A percentile compares a stretch with the other conserved stretches of the same genome.
Conservation (phyloP, 2,329 filamentous ascomycete genomes). For the Aspergillus sp. region DNA sequence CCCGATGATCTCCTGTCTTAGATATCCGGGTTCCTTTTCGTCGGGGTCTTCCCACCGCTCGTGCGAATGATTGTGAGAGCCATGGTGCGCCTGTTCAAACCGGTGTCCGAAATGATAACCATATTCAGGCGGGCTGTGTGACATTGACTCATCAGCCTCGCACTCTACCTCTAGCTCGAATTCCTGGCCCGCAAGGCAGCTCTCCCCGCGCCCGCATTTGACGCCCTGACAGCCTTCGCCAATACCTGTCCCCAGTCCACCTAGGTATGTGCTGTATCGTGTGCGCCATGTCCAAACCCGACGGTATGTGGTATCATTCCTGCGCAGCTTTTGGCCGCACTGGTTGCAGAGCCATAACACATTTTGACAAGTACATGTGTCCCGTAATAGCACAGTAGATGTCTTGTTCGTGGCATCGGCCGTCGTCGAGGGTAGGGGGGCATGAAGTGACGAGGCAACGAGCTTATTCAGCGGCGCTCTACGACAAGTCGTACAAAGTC, state of each 20-base stretch:
- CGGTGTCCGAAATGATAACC: conserved; percentile 22
- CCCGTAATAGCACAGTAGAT: conserved; percentile 49
- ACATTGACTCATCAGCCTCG: conserved; percentile 65
- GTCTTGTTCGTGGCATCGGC: conserved; percentile 44
- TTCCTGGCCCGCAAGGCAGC: conserved; percentile 73
- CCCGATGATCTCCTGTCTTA: conserved; percentile 84
- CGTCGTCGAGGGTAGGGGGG: conserved; percentile 3
- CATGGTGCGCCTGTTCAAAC: conserved; percentile 11
- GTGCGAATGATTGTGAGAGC: conserved; percentile 16
- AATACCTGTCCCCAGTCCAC: conserved; percentile 81
- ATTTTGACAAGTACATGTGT: conserved; percentile 58
- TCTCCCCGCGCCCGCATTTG: conserved; percentile 75
- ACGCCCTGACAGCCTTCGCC: conserved; percentile 87
- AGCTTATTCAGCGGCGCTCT: conserved; percentile 61
- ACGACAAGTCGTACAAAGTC: conserved; percentile 74
- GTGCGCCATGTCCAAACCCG: conserved; percentile 87
- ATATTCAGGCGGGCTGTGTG: conserved; percentile 32
- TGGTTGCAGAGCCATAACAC: conserved; percentile 80
- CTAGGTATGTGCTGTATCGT: conserved; percentile 74
- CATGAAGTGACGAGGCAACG: conserved; percentile 33
- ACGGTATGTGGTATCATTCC: conserved; percentile 58
- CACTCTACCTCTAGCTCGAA: conserved; percentile 84
- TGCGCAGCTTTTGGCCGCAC: conserved; percentile 70
- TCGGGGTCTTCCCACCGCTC: conserved; percentile 26
- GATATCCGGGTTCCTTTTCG: conserved; percentile 65